Evolutionary conservation across 108 stramenopile species (phyloP).

Genomic region (Licmophora abbreviata): DNA sequence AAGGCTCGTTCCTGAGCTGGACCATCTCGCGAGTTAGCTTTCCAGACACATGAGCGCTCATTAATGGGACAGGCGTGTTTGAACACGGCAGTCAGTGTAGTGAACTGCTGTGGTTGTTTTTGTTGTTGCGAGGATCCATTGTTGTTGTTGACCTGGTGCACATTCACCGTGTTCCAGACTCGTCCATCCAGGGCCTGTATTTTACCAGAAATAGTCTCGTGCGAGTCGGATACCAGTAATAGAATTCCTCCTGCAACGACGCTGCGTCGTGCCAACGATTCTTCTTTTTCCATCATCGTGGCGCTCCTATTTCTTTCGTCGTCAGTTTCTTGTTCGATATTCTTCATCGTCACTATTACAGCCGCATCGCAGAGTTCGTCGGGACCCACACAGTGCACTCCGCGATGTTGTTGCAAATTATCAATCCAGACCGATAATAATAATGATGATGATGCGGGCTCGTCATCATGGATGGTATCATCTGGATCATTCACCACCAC

Average conservation of each 20-base stretch:
- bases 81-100: background rate
- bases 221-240: background rate
- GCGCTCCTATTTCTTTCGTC: too few species aligned
- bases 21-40: conserved; percentile 14
- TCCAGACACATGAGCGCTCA: conserved; percentile 14
- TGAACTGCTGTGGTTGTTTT: background rate
- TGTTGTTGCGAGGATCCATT: background rate
- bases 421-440: background rate
- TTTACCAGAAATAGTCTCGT: background rate
- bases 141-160: too few species aligned
- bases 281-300: background rate
- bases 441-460: conserved; percentile 2
- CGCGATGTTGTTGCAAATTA: too few species aligned
- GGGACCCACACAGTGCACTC: too few species aligned
- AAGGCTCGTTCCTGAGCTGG: conserved; percentile 11
- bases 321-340: background rate
- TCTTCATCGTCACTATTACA: background rate
- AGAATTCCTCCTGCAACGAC: conserved; percentile 6
- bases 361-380: conserved; percentile 6
- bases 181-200: background rate
- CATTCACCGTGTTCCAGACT: too few species aligned
- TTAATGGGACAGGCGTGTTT: conserved; percentile 6
- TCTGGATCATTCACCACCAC: background rate
- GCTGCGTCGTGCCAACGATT: background rate
- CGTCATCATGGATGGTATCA: background rate